Evolutionary conservation across 208 protist genomes (phyloP).

Genomic region (Leishmania guyanensis): DNA sequence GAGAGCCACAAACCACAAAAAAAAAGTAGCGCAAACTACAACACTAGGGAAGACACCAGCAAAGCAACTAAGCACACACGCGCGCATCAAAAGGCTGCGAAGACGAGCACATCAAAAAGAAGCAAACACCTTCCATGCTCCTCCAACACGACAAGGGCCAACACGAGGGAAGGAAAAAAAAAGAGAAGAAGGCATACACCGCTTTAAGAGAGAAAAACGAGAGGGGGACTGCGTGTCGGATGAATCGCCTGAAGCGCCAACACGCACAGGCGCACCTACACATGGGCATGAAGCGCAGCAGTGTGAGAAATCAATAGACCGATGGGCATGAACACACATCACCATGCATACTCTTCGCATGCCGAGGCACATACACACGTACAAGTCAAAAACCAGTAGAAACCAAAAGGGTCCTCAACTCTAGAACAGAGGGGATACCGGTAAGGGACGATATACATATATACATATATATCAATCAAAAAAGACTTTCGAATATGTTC

Average conservation of each 20-base stretch:
- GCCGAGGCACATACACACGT: not conserved
- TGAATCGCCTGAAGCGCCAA: not conserved
- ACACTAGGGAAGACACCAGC: not conserved
- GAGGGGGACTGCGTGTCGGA: not conserved
- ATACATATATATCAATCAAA: not conserved
- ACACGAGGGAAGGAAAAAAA: slow-evolving; percentile 2
- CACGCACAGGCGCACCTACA: not conserved
- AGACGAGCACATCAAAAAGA: slow-evolving; percentile 5
- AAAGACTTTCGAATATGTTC: no score
- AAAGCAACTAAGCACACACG: slow-evolving; percentile 3
- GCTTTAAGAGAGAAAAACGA: not conserved
- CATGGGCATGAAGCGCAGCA: not conserved
- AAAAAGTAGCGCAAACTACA: not conserved
- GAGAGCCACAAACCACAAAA: not conserved
- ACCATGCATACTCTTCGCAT: not conserved
- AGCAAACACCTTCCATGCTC: not conserved
- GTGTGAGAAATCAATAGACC: not conserved
- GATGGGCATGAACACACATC: not conserved
- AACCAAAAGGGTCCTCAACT: not conserved
- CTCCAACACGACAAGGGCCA: not conserved
- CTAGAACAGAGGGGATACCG: not conserved
- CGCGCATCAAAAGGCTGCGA: not conserved
- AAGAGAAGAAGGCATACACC: not conserved
- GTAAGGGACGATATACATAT: not conserved
- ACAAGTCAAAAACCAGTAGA: not conserved